These are phyloP conservation scores for Allium cepa DNA, from an alignment of 106 monocot species.

Conservation along the genomic window DNA sequence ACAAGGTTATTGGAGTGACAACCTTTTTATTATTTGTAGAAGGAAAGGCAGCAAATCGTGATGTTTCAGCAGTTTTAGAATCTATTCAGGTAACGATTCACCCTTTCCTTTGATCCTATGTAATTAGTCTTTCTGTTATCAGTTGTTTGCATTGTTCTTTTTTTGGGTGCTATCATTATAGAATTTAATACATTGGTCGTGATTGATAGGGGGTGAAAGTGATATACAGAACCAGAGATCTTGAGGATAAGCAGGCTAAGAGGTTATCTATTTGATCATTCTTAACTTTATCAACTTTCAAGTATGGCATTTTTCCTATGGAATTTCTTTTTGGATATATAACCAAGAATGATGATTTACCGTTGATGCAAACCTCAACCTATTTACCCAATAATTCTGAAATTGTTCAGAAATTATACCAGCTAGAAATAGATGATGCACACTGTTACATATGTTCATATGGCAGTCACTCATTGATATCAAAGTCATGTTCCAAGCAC, in stretches of 20 bases:
- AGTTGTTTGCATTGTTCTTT: neutral
- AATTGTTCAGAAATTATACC: no score
- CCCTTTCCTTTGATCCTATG: neutral
- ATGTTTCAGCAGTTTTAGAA: constrained; percentile 58
- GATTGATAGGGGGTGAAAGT: constrained; percentile 78
- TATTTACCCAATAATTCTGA: no score
- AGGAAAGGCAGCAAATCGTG: constrained; percentile 79
- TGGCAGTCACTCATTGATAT: no score
- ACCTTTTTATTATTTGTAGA: constrained; percentile 89
- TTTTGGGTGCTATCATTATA: no score
- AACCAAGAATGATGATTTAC: neutral
- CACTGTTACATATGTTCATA: no score
- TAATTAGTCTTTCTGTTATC: neutral
- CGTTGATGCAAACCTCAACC: neutral
- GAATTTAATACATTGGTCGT: neutral
- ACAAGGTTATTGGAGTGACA: constrained; percentile 77
- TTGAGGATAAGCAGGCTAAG: constrained; percentile 77
- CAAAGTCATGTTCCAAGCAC: no score
- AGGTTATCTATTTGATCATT: constrained; percentile 30
- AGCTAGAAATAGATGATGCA: no score
- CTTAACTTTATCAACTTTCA: no score
- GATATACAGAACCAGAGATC: constrained; percentile 72
- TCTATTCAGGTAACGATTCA: constrained; percentile 66
- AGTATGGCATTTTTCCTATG: no score
- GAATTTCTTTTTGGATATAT: neutral